Conservation (phyloP, 2,329 filamentous ascomycete genomes). For the Metarhizium sp. region DNA sequence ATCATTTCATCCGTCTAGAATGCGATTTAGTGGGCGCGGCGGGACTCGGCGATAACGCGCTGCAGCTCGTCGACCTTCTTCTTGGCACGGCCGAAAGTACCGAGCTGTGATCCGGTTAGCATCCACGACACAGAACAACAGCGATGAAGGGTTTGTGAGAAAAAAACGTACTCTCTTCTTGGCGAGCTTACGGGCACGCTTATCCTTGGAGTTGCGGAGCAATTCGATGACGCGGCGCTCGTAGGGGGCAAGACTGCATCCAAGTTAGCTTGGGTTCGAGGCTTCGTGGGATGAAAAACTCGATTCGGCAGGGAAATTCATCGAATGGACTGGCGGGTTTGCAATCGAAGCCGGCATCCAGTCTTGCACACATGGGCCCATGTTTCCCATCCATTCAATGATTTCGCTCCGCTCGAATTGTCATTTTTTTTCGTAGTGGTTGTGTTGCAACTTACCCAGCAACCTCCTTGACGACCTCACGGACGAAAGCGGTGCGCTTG, state of each 20-base stretch:
- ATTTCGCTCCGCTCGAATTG: not conserved
- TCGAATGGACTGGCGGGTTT: too few species aligned
- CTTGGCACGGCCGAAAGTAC: conserved; percentile 98
- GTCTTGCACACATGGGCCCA: too few species aligned
- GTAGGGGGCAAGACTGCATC: conserved; percentile 70
- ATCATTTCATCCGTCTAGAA: not conserved
- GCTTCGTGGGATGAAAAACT: too few species aligned
- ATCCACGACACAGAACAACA: not conserved
- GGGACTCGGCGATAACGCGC: conserved; percentile 94
- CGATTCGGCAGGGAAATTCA: not conserved
- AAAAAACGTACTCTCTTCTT: conserved; percentile 82
- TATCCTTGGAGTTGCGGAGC: conserved; percentile 98
- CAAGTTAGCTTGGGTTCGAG: conserved; percentile 1
- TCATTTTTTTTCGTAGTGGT: not conserved
- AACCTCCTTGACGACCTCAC: conserved; percentile 97
- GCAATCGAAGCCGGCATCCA: too few species aligned
- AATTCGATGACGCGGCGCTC: conserved; percentile 99
- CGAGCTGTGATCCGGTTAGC: conserved; percentile 53
- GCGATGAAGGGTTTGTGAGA: too few species aligned
- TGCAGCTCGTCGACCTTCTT: conserved; percentile 99
- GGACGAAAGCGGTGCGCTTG: conserved; percentile 94
- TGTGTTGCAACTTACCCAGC: conserved; percentile 58
- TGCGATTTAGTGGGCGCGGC: conserved; percentile 51
- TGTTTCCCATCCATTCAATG: too few species aligned
- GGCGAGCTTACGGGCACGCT: conserved; percentile 96